Conservation (phyloP, 202 grass and related monocot genomes). For the Panicum hallii region DNA sequence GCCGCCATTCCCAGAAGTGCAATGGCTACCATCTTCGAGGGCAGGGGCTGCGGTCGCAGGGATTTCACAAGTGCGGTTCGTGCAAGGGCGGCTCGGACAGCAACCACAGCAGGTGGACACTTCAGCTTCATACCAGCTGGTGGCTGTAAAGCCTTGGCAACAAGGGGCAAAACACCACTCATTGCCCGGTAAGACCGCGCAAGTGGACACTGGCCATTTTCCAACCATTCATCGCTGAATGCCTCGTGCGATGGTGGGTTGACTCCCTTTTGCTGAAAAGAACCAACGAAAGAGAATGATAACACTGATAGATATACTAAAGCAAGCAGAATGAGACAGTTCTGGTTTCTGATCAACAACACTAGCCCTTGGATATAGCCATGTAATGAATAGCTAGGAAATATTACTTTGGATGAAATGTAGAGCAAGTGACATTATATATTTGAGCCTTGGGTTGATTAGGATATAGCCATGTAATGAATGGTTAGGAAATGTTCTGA, state of each 20-base stretch:
- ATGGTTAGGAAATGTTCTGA: not conserved
- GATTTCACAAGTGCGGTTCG: conserved; percentile 78
- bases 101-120: conserved; percentile 84
- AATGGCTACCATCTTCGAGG: conserved; percentile 86
- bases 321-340: conserved; percentile 1
- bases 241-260: conserved; percentile 69
- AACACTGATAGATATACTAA: not conserved
- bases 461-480: not conserved
- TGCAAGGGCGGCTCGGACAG: conserved; percentile 71
- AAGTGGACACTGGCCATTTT: conserved; percentile 91
- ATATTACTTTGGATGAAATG: conserved; percentile 1
- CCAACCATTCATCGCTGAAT: conserved; percentile 85
- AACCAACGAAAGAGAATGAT: conserved; percentile 22
- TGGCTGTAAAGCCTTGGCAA: conserved; percentile 72
- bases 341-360: conserved; percentile 4
- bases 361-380: conserved; percentile 11
- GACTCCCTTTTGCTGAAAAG: conserved; percentile 58
- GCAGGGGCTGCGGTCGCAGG: conserved; percentile 79
- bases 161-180: conserved; percentile 82
- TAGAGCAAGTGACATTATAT: not conserved
- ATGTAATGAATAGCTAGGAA: not conserved
- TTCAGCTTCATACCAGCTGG: conserved; percentile 77
- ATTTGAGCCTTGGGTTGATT: not conserved
- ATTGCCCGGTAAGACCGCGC: conserved; percentile 86
- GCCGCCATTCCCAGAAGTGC: conserved; percentile 82